Percentiles rank a stretch among this genome's conserved stretches.
phyloP scores from a whole-genome alignment of 2,329 filamentous ascomycete species.

The Cordyceps fumosorosea region DNA sequence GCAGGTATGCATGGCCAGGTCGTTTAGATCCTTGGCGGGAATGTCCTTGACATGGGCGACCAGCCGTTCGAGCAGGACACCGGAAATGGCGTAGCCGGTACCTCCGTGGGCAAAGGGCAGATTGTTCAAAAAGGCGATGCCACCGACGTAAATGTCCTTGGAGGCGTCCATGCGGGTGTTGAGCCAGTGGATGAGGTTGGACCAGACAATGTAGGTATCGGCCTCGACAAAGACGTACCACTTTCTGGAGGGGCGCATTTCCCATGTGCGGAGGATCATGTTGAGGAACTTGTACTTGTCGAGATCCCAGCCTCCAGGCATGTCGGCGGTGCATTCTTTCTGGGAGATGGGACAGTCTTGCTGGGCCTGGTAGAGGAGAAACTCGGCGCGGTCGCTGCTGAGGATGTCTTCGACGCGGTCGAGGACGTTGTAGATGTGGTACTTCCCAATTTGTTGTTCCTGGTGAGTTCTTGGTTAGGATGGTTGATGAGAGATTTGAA shows the following conservation, averaged over 20 bases:
- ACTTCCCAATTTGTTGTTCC: slow-evolving; percentile 44
- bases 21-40: slow-evolving; percentile 40
- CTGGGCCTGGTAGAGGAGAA: slow-evolving; percentile 39
- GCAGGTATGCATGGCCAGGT: slow-evolving; percentile 36
- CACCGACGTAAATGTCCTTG: slow-evolving; percentile 44
- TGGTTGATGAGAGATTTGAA: not conserved
- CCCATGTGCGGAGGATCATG: slow-evolving; percentile 50
- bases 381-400: slow-evolving; percentile 35
- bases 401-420: slow-evolving; percentile 32
- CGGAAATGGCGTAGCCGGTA: slow-evolving; percentile 50
- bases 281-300: slow-evolving; percentile 58
- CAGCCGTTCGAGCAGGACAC: slow-evolving; percentile 43
- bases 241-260: slow-evolving; percentile 43
- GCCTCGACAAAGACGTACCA: slow-evolving; percentile 57
- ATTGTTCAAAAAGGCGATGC: slow-evolving; percentile 38
- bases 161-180: slow-evolving; percentile 34
- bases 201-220: slow-evolving; percentile 52
- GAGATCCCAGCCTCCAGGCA: slow-evolving; percentile 41
- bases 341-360: slow-evolving; percentile 40
- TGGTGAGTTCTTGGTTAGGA: slow-evolving; percentile 16
- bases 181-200: slow-evolving; percentile 45
- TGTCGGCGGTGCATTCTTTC: slow-evolving; percentile 33
- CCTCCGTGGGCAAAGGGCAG: slow-evolving; percentile 51
- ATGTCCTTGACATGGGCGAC: slow-evolving; percentile 33
- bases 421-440: slow-evolving; percentile 36